These are phyloP conservation scores for Akanthomyces muscarius DNA, from an alignment of 2,329 filamentous ascomycete species.

Conservation along the genomic window DNA sequence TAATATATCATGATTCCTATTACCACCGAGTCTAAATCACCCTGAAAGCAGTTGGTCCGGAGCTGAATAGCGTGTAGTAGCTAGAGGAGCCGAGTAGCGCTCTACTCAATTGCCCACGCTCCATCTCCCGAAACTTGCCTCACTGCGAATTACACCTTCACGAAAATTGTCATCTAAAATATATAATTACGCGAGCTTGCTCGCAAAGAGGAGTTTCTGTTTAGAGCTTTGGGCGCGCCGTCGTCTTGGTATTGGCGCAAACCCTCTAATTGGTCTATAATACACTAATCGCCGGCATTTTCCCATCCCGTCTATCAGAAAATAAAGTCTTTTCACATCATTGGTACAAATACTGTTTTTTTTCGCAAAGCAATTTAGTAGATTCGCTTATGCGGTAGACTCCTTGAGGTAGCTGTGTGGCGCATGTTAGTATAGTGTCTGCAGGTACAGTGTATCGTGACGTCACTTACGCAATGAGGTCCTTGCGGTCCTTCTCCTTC, in stretches of 20 bases:
- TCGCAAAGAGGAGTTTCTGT: constrained; percentile 33
- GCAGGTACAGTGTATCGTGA: neutral
- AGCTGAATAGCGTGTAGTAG: no score
- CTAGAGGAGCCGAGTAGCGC: no score
- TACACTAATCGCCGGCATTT: constrained; percentile 32
- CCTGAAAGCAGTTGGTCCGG: no score
- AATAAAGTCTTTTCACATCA: constrained; percentile 16
- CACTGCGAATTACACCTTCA: neutral
- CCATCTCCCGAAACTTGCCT: no score
- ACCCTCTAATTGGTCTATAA: constrained; percentile 32
- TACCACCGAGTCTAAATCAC: no score
- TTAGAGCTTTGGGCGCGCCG: constrained; percentile 28
- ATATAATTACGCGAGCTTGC: constrained; percentile 13
- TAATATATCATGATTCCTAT: no score
- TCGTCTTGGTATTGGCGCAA: constrained; percentile 29
- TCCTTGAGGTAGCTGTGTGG: constrained; percentile 60
- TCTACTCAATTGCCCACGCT: no score
- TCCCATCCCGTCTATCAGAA: constrained; percentile 33
- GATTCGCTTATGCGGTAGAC: constrained; percentile 59
- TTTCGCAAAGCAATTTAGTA: neutral
- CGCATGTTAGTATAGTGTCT: constrained; percentile 24
- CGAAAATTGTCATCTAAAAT: fast-evolving
- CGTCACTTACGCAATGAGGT: constrained; percentile 84
- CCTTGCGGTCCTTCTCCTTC: constrained; percentile 99
- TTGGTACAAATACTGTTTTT: constrained; percentile 18